phyloP scores from a whole-genome alignment of 192 early-diverging fungal species.

The Anaeromyces robustus region DNA sequence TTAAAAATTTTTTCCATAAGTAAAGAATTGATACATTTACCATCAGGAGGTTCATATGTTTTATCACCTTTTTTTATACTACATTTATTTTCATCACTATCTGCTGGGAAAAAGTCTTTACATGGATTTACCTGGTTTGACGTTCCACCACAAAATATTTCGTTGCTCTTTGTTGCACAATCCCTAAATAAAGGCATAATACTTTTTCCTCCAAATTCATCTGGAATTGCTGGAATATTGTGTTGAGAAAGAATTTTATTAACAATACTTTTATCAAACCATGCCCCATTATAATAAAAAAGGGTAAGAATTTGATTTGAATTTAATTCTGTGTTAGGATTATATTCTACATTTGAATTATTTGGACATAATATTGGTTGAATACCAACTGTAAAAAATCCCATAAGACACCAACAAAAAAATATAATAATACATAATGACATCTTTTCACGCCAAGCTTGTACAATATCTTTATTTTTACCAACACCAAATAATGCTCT shows the following conservation, averaged over 20 bases:
- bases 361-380: slow-evolving; percentile 18
- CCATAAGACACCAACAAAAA: slow-evolving; percentile 11
- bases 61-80: background rate
- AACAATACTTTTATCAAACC: slow-evolving; percentile 15
- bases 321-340: background rate
- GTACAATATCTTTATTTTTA: slow-evolving; percentile 10
- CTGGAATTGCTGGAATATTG: background rate
- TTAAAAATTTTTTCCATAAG: background rate
- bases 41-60: background rate
- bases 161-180: background rate
- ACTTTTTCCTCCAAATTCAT: background rate
- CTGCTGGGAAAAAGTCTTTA: background rate
- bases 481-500: background rate
- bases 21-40: background rate
- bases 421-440: slow-evolving; percentile 24
- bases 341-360: background rate
- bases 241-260: background rate
- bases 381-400: slow-evolving; percentile 25
- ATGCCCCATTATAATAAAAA: background rate
- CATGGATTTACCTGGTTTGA: background rate
- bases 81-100: background rate
- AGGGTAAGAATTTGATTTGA: too few species aligned
- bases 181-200: background rate
- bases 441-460: slow-evolving; percentile 48
- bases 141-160: background rate